These are phyloP conservation scores for Zasmidium angulare DNA, from an alignment of 2,329 filamentous ascomycete species.

Conservation along the genomic window DNA sequence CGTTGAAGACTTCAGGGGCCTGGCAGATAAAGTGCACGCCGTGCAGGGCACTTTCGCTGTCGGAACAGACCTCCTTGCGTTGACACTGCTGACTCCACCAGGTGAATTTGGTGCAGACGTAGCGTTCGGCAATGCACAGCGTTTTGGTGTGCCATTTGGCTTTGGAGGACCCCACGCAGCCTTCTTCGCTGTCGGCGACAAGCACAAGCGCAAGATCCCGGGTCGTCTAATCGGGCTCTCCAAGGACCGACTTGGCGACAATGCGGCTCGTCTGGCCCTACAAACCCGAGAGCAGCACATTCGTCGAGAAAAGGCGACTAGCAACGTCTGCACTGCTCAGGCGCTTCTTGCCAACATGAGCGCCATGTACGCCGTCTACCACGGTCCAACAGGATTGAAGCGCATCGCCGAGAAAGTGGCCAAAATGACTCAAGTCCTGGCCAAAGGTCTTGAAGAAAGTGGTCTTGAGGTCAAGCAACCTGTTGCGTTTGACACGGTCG, in stretches of 20 bases:
- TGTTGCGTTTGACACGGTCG: constrained; percentile 74
- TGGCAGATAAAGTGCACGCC: constrained; percentile 76
- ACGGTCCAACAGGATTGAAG: constrained; percentile 80
- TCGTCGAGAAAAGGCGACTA: constrained; percentile 91
- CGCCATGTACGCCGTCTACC: constrained; percentile 91
- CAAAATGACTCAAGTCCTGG: constrained; percentile 66
- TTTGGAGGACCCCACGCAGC: constrained; percentile 94
- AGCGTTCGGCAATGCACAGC: constrained; percentile 88
- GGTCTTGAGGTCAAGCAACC: constrained; percentile 49
- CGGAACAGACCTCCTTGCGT: constrained; percentile 82
- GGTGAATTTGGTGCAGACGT: constrained; percentile 95
- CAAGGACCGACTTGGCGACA: constrained; percentile 81
- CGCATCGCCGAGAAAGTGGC: constrained; percentile 78
- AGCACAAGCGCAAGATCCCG: constrained; percentile 92
- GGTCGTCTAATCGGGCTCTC: constrained; percentile 88
- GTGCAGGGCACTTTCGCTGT: constrained; percentile 79
- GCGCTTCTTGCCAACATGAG: constrained; percentile 94
- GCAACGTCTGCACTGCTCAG: constrained; percentile 96
- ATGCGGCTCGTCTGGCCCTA: constrained; percentile 77
- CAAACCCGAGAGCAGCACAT: constrained; percentile 97
- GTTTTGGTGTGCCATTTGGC: constrained; percentile 88
- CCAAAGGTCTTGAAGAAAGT: constrained; percentile 50
- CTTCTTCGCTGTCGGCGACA: constrained; percentile 89
- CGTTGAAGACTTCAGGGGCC: constrained; percentile 69
- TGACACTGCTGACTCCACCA: constrained; percentile 84